Base-by-base conservation (phyloP, 139 green algal species). In the Raphidocelis subcapitata region DNA sequence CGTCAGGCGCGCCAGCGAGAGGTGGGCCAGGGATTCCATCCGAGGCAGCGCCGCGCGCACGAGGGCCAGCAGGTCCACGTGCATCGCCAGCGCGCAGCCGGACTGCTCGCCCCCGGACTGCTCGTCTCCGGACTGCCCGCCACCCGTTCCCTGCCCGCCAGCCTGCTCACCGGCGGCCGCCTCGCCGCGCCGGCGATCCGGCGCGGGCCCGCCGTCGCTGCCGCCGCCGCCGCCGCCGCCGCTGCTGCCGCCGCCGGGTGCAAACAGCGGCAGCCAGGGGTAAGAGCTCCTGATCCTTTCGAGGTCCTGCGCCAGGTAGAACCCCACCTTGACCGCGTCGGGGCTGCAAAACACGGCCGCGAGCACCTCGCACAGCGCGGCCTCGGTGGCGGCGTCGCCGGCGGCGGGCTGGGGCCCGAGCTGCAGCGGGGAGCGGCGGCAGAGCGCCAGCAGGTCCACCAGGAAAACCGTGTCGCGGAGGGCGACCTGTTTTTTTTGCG, bases 251-350 rank as follows among this genome's bases (percentile, higher is more conserved):
- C 8, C 29, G 59, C 14, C 41, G 26, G 59, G 32, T 18, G 23
- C 18, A 15, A 41, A 29, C 52, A 41, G 36, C 26, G n/a, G 36
- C 3, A n/a, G 33, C 37, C 28, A 12, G 2, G 72, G 72, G 37
- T 78, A 78, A 26, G 51, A 67, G 24, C 72, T 52, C 5, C 16
- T 23, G 21, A 83, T 29, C 8, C 78, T 57, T 15, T 49, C 36
- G 26, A 83, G 52, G 67, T 83, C 78, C 24, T 24, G 26, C 5
- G 2, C 20, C 41, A 83, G 55, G 29, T 68, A 54, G 59, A 83
- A 83, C 18, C 78, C 78, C 18, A 76, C 16, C 33, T 74, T 74
- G 44, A 77, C 49, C 1, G 79, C 12, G 3, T 18, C 21, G 0
- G 29, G 18, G 21, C 21, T 31, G 8, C 10, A 28, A 33, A 76